Evolutionary conservation across 306 rosid genomes (phyloP).

Genomic region (Prunus dulcis): DNA sequence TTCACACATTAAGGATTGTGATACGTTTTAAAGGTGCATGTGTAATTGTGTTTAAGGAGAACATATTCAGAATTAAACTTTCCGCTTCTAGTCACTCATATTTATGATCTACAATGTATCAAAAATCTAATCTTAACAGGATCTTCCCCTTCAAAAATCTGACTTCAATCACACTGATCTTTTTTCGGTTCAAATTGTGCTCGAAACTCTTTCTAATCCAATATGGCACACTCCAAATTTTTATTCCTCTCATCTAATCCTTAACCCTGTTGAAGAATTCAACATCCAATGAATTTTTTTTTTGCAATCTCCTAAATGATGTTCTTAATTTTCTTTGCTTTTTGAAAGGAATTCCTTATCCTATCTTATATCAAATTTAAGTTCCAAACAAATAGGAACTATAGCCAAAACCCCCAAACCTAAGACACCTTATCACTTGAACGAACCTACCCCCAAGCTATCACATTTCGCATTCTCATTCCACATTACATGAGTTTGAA

Average conservation of each 20-base stretch:
- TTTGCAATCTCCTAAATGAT: background rate
- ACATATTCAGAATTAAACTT: background rate
- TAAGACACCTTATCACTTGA: no score
- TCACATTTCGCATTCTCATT: no score
- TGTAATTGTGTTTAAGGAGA: background rate
- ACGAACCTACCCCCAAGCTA: no score
- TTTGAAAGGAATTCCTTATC: background rate
- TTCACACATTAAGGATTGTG: background rate
- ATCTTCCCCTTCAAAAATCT: background rate
- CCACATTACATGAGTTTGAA: no score
- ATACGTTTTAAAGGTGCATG: background rate
- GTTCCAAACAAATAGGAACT: no score
- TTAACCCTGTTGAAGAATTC: background rate
- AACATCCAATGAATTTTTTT: background rate
- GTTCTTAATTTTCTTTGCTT: background rate
- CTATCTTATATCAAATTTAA: no score
- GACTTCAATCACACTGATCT: background rate
- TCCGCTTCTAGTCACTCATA: background rate
- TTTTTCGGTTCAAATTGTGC: background rate
- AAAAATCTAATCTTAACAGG: background rate
- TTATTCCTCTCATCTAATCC: background rate
- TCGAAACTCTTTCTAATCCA: background rate
- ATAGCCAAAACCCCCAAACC: no score
- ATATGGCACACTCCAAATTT: background rate
- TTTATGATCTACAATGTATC: background rate